A percentile compares a stretch with the other conserved stretches of the same genome.
Evolutionary conservation across 139 green algal genomes (phyloP).

Genomic region (Tetradesmus lagerheimii): DNA sequence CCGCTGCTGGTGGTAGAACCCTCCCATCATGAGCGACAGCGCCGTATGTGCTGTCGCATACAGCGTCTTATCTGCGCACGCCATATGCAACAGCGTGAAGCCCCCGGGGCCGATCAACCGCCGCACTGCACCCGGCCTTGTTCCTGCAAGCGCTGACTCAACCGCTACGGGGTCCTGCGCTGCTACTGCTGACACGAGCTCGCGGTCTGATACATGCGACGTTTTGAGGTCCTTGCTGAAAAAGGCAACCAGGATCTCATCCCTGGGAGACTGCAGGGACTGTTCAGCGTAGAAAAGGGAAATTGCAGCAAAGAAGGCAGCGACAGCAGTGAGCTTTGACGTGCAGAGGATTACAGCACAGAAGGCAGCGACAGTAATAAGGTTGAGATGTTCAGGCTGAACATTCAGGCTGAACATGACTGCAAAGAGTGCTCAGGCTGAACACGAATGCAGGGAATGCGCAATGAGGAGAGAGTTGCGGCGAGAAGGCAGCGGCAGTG

Average conservation of each 20-base stretch:
- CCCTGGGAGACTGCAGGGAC: constrained; percentile 20
- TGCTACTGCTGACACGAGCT: constrained; percentile 35
- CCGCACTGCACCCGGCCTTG: not conserved
- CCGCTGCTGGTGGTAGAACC: constrained; percentile 45
- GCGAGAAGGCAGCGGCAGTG: no score
- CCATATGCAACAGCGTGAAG: constrained; percentile 46
- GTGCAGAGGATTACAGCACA: not conserved
- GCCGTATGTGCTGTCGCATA: constrained; percentile 42
- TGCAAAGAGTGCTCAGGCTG: no score
- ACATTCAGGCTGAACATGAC: no score
- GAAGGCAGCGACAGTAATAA: not conserved
- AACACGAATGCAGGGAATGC: no score
- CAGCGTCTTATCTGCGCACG: constrained; percentile 34
- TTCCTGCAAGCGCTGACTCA: not conserved
- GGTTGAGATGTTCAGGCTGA: no score
- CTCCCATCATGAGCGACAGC: constrained; percentile 40
- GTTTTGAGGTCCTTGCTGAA: constrained; percentile 37
- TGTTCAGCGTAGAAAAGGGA: not conserved
- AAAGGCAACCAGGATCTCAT: constrained; percentile 40
- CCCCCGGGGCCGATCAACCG: constrained; percentile 27
- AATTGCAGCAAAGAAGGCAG: not conserved
- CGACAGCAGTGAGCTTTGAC: not conserved
- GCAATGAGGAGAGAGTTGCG: no score
- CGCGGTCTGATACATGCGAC: not conserved
- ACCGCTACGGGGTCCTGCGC: constrained; percentile 25